Percentiles rank a stretch among this genome's conserved stretches.
phyloP scores from a whole-genome alignment of 2,329 filamentous ascomycete species.

The Eutypa lata region DNA sequence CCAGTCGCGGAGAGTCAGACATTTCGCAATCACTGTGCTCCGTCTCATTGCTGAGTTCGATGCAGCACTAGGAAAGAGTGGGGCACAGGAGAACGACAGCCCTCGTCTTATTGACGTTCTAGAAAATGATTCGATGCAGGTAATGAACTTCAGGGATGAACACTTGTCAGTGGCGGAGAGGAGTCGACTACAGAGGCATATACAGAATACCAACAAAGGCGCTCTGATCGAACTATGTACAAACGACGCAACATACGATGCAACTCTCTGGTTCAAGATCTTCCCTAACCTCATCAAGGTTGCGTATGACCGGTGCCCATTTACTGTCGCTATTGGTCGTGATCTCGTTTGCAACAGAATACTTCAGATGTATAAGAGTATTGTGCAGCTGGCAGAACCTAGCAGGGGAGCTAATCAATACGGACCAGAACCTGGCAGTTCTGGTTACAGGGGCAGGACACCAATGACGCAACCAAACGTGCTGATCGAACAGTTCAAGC shows the following conservation, averaged over 20 bases:
- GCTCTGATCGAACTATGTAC: constrained; percentile 91
- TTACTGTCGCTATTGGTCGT: constrained; percentile 84
- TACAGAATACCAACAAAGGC: constrained; percentile 80
- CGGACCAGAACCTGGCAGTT: constrained; percentile 57
- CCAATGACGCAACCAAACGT: constrained; percentile 77
- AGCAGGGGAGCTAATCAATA: constrained; percentile 59
- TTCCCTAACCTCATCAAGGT: constrained; percentile 93
- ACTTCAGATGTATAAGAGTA: constrained; percentile 85
- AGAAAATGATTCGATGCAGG: constrained; percentile 81
- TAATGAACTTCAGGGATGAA: constrained; percentile 91
- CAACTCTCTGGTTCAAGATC: constrained; percentile 94
- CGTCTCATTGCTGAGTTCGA: constrained; percentile 94
- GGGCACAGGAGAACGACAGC: constrained; percentile 57
- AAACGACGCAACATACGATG: constrained; percentile 92
- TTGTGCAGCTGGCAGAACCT: constrained; percentile 75
- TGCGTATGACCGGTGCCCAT: constrained; percentile 85
- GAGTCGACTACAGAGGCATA: constrained; percentile 85
- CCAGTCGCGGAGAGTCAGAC: constrained; percentile 82
- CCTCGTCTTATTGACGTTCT: constrained; percentile 83
- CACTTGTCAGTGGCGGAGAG: constrained; percentile 87
- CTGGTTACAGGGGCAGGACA: constrained; percentile 48
- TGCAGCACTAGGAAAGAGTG: constrained; percentile 72
- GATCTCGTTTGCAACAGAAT: constrained; percentile 92
- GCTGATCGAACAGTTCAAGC: constrained; percentile 94
- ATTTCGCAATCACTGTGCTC: constrained; percentile 88